Evolutionary conservation across 805 yeast genomes (phyloP).

Genomic region (Blastobotrys americana): DNA sequence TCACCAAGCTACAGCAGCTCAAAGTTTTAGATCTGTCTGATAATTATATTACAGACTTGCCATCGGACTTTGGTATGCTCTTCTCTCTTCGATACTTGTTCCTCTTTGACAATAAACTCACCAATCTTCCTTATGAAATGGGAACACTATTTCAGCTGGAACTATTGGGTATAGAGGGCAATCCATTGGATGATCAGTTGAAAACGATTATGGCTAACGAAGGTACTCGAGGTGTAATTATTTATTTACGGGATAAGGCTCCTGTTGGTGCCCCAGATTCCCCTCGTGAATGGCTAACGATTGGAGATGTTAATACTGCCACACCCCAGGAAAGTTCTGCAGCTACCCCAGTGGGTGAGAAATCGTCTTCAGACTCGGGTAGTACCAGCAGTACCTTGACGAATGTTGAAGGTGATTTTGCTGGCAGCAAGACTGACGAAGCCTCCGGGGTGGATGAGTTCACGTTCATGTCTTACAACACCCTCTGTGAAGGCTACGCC

Average conservation of each 20-base stretch:
- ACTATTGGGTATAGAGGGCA: conserved; percentile 90
- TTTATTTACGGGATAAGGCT: conserved; percentile 73
- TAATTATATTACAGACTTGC: conserved; percentile 64
- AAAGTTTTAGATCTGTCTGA: conserved; percentile 80
- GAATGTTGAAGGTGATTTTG: too few relatives aligned
- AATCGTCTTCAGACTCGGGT: conserved; percentile 1
- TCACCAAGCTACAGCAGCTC: conserved; percentile 62
- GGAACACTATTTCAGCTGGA: conserved; percentile 80
- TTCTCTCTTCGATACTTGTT: conserved; percentile 74
- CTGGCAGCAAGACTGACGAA: neutral
- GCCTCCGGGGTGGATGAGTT: conserved; percentile 34
- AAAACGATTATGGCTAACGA: conserved; percentile 65
- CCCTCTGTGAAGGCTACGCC: conserved; percentile 92
- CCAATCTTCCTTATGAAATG: conserved; percentile 71
- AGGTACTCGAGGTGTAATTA: conserved; percentile 78
- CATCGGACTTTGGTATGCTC: conserved; percentile 77
- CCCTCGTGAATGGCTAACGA: conserved; percentile 75
- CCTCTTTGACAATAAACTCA: conserved; percentile 78
- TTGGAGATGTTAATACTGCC: conserved; percentile 46
- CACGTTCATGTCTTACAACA: conserved; percentile 80
- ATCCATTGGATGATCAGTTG: conserved; percentile 61
- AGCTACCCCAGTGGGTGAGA: neutral
- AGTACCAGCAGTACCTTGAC: neutral
- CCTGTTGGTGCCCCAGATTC: conserved; percentile 59
- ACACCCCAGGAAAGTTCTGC: neutral